These are phyloP conservation scores for Didymosphaeria variabile DNA, from an alignment of 2,329 filamentous ascomycete genomes.

Conservation along the genomic window DNA sequence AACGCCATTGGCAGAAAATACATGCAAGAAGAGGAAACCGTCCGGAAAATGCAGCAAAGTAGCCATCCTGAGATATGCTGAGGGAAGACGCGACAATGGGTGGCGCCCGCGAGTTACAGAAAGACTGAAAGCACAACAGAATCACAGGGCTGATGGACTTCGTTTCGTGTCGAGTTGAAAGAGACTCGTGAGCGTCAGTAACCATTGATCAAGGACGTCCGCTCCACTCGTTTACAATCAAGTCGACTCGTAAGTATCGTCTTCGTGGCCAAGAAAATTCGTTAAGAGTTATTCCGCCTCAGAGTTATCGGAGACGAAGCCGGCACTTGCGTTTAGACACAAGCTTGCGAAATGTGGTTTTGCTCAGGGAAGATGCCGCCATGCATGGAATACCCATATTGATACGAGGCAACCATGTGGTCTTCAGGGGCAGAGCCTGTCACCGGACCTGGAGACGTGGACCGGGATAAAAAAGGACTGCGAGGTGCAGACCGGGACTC, in stretches of 20 bases:
- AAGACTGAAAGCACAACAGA: conserved; percentile 12
- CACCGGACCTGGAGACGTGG: conserved; percentile 54
- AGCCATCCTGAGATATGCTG: conserved; percentile 42
- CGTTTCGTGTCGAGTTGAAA: conserved; percentile 40
- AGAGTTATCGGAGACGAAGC: not conserved
- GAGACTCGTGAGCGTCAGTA: conserved; percentile 47
- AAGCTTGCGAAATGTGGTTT: conserved; percentile 55
- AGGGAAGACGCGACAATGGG: conserved; percentile 25
- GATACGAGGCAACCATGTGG: conserved; percentile 52
- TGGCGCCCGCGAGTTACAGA: conserved; percentile 22
- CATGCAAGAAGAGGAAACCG: conserved; percentile 41
- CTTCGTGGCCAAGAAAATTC: conserved; percentile 50
- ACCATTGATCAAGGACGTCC: conserved; percentile 34
- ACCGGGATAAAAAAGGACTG: conserved; percentile 49
- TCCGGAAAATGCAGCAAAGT: conserved; percentile 46
- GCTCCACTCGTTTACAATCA: conserved; percentile 46
- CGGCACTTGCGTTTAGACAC: conserved; percentile 35
- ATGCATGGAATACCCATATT: conserved; percentile 52
- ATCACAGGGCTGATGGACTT: conserved; percentile 35
- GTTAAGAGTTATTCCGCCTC: conserved; percentile 32
- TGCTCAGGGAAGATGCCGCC: conserved; percentile 56
- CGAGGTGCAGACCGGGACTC: conserved; percentile 35
- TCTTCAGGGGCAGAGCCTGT: conserved; percentile 53
- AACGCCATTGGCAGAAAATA: conserved; percentile 40
- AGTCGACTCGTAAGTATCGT: conserved; percentile 43